phyloP scores from a whole-genome alignment of 2,329 filamentous ascomycete genomes.

The Exophiala lecanii-corni region DNA sequence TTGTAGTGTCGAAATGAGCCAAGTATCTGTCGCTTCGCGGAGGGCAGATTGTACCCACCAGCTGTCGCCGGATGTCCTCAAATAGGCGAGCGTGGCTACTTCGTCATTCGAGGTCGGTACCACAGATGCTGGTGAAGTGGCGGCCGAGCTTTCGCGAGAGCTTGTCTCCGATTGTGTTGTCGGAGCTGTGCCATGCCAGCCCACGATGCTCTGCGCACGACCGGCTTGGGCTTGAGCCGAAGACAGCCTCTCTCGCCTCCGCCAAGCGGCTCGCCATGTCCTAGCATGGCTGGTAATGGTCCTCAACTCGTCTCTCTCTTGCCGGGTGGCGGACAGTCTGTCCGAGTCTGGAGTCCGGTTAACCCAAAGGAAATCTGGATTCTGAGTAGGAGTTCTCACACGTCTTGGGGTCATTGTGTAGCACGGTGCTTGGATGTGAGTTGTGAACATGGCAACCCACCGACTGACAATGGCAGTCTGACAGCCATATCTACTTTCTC shows the following conservation, averaged over 20 bases:
- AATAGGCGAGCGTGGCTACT: constrained; percentile 12
- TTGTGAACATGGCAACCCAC: constrained; percentile 6
- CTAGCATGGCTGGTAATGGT: constrained; percentile 21
- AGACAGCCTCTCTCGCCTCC: constrained; percentile 18
- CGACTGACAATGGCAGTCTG: no score
- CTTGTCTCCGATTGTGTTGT: constrained; percentile 10
- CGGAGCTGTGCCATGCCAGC: constrained; percentile 8
- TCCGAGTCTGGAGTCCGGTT: constrained; percentile 20
- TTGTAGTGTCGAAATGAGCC: constrained; percentile 14
- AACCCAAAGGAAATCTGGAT: constrained; percentile 21
- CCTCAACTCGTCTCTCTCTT: constrained; percentile 19
- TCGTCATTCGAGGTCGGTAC: constrained; percentile 4
- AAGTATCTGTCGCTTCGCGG: constrained; percentile 9
- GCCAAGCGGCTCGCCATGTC: constrained; percentile 16
- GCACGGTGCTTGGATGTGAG: no score
- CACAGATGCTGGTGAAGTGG: constrained; percentile 14
- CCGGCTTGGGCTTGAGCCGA: constrained; percentile 13
- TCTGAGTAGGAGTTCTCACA: constrained; percentile 6
- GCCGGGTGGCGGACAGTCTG: constrained; percentile 14
- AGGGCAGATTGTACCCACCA: constrained; percentile 16
- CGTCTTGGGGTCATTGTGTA: constrained; percentile 3
- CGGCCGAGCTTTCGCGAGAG: constrained; percentile 16
- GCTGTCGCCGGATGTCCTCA: constrained; percentile 14
- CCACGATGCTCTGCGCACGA: constrained; percentile 17
- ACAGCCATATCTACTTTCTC: constrained; percentile 9